A percentile compares a stretch with the other conserved stretches of the same genome.
Evolutionary conservation across 805 yeast genomes (phyloP).

Genomic region (Isabelozyma heimii): DNA sequence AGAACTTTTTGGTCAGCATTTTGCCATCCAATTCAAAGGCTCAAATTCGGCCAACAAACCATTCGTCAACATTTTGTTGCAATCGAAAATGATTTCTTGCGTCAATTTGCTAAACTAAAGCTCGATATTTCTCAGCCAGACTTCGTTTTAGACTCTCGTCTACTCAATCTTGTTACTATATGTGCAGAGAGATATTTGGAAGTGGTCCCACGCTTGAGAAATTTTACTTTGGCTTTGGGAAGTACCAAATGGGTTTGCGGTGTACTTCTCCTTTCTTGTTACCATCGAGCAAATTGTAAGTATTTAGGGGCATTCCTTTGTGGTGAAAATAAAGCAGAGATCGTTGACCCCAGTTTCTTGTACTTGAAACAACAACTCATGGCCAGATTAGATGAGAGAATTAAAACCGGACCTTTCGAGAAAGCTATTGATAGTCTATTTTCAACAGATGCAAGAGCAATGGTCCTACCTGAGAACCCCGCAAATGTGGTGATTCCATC

Average conservation of each 20-base stretch:
- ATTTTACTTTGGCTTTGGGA: constrained; percentile 2
- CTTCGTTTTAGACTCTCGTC: constrained; percentile 1
- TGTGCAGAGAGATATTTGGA: constrained; percentile 3
- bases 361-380: constrained; percentile 1
- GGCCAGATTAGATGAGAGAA: neutral
- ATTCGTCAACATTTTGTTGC: constrained; percentile 1
- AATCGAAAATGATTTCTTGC: neutral
- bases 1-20: constrained; percentile 1
- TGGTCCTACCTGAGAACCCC: constrained; percentile 3
- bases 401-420: constrained; percentile 2
- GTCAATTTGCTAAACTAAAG: neutral
- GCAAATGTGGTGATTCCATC: constrained; percentile 1
- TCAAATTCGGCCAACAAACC: constrained; percentile 1
- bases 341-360: neutral
- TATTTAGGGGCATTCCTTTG: neutral
- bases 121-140: constrained; percentile 1
- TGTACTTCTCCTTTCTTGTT: constrained; percentile 1
- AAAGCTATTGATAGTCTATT: neutral
- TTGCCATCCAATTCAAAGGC: neutral
- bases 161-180: neutral
- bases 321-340: neutral
- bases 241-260: constrained; percentile 3
- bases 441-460: neutral
- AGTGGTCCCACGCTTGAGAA: neutral
- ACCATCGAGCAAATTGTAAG: constrained; percentile 1